Evolutionary conservation across 257 asterid genomes (phyloP).

Genomic region (Plectranthus barbatus): DNA sequence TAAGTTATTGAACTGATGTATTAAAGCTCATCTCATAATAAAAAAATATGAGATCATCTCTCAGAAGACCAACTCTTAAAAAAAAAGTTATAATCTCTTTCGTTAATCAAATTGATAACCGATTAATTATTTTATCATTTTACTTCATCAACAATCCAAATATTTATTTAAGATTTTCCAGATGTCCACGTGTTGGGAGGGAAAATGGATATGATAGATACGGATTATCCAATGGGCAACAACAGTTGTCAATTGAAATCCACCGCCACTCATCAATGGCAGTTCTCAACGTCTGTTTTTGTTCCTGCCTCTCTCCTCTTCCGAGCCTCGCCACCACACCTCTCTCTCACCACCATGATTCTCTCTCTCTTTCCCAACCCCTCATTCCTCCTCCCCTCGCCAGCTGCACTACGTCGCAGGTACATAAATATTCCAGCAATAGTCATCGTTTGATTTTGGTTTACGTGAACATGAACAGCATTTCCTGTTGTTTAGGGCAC

Average conservation of each 20-base stretch:
- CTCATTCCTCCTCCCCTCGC: constrained; percentile 11
- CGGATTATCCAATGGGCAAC: constrained; percentile 18
- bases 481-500: constrained; percentile 22
- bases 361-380: constrained; percentile 15
- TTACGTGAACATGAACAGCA: not conserved
- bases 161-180: too few species aligned
- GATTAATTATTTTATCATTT: too few species aligned
- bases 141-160: too few species aligned
- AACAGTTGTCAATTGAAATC: not conserved
- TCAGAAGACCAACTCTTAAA: too few species aligned
- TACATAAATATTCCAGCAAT: constrained; percentile 10
- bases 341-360: not conserved
- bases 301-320: constrained; percentile 39
- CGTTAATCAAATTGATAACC: too few species aligned
- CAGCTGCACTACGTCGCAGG: constrained; percentile 18
- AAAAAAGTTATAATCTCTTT: too few species aligned
- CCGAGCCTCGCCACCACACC: constrained; percentile 20
- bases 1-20: too few species aligned
- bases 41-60: too few species aligned
- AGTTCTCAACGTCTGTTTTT: constrained; percentile 38
- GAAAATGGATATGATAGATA: constrained; percentile 7
- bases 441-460: not conserved
- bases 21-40: too few species aligned
- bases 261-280: constrained; percentile 44
- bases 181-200: not conserved